Evolutionary conservation across 306 rosid species (phyloP).

Genomic region (Lathyrus aphaca): DNA sequence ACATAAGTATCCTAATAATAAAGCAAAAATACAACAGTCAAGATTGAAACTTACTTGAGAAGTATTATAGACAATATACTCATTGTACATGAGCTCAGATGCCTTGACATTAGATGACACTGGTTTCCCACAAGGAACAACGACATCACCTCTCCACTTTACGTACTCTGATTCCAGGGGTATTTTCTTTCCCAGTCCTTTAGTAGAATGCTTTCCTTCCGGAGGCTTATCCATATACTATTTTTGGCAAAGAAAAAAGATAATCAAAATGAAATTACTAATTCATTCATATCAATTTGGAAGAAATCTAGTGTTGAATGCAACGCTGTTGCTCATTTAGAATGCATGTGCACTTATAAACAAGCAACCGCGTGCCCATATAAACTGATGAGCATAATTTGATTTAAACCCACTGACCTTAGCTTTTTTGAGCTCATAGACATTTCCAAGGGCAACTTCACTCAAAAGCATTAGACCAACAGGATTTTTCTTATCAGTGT

Average conservation of each 20-base stretch:
- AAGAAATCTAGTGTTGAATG: slow-evolving; percentile 13
- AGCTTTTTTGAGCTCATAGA: slow-evolving; percentile 85
- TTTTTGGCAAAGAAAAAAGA: slow-evolving; percentile 36
- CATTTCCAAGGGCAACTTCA: slow-evolving; percentile 91
- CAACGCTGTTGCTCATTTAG: slow-evolving; percentile 32
- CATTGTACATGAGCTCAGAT: slow-evolving; percentile 92
- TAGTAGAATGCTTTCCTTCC: slow-evolving; percentile 86
- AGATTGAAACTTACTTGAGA: slow-evolving; percentile 75
- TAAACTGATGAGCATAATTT: slow-evolving; percentile 33
- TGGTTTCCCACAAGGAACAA: slow-evolving; percentile 94
- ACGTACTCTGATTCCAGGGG: slow-evolving; percentile 63
- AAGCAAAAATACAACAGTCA: slow-evolving; percentile 6
- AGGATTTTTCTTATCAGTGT: slow-evolving; percentile 83
- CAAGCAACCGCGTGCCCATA: slow-evolving; percentile 16
- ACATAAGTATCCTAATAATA: slow-evolving; percentile 25
- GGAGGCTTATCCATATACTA: slow-evolving; percentile 96
- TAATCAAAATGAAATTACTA: slow-evolving; percentile 36
- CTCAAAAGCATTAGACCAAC: slow-evolving; percentile 90
- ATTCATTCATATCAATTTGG: slow-evolving; percentile 27
- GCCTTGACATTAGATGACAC: slow-evolving; percentile 67
- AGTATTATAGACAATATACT: slow-evolving; percentile 84
- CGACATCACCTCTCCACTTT: slow-evolving; percentile 76
- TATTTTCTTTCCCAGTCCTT: slow-evolving; percentile 88
- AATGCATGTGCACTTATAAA: slow-evolving; percentile 5
- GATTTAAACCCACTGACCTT: slow-evolving; percentile 54